These are phyloP conservation scores for Candida silvicultrix DNA, from an alignment of 805 yeast species.

Conservation along the genomic window DNA sequence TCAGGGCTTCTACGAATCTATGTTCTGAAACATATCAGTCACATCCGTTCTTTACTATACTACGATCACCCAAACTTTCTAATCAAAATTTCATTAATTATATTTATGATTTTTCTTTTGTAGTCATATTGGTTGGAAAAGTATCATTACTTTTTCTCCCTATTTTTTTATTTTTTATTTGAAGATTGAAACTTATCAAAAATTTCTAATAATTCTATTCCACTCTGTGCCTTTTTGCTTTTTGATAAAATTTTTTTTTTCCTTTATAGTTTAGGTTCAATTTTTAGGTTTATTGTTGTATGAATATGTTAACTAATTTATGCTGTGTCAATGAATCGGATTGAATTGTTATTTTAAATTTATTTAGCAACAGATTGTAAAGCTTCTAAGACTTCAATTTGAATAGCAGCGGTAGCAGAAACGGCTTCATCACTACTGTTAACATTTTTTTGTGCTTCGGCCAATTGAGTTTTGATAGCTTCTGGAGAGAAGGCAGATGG, in stretches of 20 bases:
- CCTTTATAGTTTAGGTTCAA: not conserved
- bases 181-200: not conserved
- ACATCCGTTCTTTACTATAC: too few species aligned
- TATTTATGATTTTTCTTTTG: not conserved
- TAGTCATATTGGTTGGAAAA: not conserved
- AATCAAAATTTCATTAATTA: not conserved
- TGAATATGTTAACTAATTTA: not conserved
- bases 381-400: slow-evolving; percentile 94
- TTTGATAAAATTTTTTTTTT: not conserved
- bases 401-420: slow-evolving; percentile 93
- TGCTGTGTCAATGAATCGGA: not conserved
- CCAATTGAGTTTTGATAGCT: slow-evolving; percentile 70
- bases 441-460: slow-evolving; percentile 92
- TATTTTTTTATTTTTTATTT: not conserved
- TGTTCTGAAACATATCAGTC: too few species aligned
- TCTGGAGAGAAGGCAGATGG: slow-evolving; percentile 79
- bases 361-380: slow-evolving; percentile 76
- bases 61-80: not conserved
- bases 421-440: slow-evolving; percentile 78
- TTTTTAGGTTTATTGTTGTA: not conserved
- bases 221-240: too few species aligned
- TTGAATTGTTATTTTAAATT: slow-evolving; percentile 5
- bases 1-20: too few species aligned
- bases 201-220: not conserved
- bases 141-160: not conserved